Base-by-base conservation (phyloP, 345 rosid genomes). In the Brassica juncea region DNA sequence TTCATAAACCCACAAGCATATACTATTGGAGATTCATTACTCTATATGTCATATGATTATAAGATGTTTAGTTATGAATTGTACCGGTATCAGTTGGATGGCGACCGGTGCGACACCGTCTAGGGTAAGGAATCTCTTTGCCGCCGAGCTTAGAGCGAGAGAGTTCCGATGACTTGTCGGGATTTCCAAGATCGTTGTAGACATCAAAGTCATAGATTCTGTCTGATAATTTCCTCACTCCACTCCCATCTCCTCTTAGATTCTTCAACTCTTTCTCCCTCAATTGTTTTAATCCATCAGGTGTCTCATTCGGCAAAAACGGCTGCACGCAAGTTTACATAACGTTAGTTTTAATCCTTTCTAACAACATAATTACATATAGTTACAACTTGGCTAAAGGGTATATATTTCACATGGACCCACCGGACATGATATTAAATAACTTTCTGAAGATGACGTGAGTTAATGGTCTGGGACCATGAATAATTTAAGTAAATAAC, bases 141-240 rank as follows among this genome's bases (percentile, higher is more conserved):
- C 98, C 97, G 0, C 99, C 99, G 2, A 96, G 89, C 6, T 52
- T 61, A 1, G 97, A 97, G 58, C 99, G 87, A 8, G 82, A 82
- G 27, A 84, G 88, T 9, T 88, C 92, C 8, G 66, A 60, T 0
- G 92, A 89, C 70, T 52, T 88, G 82, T 96, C 99, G 0, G 99
- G 98, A 70, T 93, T 96, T 55, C 99, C 99, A 76, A 96, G 73
- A 80, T 96, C 99, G 77, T 96, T 93, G 77, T 96, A 96, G 30
- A 92, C 83, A 72, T 90, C 94, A 16, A 44, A 96, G 77, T 93
- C 98, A 64, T 96, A 96, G 55, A 91, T 61, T 67, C 97, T 86
- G 81, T 95, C 98, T 0, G 96, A 89, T 78, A 90, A 80, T 78
- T 90, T 95, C 28, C 97, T 85, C 1, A 73, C 96, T 69, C 97